Conservation (phyloP, 169 alveolate genomes). For the Fabrea salina region DNA sequence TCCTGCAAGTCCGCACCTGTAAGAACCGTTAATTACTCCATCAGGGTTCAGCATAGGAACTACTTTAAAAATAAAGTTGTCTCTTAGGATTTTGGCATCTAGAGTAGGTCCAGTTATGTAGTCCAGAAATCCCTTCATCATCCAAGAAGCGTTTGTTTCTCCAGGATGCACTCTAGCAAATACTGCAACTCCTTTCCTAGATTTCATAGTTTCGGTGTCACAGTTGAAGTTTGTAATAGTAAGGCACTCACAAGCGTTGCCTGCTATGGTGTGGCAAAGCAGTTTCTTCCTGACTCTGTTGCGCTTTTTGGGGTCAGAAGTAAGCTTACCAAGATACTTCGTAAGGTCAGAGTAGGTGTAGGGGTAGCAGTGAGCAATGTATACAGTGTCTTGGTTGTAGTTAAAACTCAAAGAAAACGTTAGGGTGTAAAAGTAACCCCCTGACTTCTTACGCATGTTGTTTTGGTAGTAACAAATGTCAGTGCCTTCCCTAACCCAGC, state of each 20-base stretch:
- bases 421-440: constrained; percentile 51
- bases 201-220: constrained; percentile 45
- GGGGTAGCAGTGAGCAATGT: constrained; percentile 81
- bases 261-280: constrained; percentile 85
- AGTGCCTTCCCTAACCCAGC: constrained; percentile 57
- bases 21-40: constrained; percentile 77
- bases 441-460: constrained; percentile 33
- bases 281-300: constrained; percentile 64
- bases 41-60: constrained; percentile 84
- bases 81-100: constrained; percentile 66
- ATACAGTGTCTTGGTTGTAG: constrained; percentile 71
- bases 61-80: constrained; percentile 65
- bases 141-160: constrained; percentile 86
- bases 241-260: constrained; percentile 75
- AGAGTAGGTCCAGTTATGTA: constrained; percentile 39
- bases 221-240: constrained; percentile 56
- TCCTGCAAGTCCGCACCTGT: constrained; percentile 69
- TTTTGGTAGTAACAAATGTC: constrained; percentile 31
- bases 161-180: constrained; percentile 92
- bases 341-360: constrained; percentile 77
- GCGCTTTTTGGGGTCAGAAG: constrained; percentile 57
- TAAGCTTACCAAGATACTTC: constrained; percentile 48
- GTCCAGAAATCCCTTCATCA: constrained; percentile 72
- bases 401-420: constrained; percentile 69
- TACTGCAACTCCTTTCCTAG: constrained; percentile 68